A percentile compares a stretch with the other conserved stretches of the same genome.
phyloP scores from a whole-genome alignment of 768 basidiomycete species.

The Panaeolus papilionaceus region DNA sequence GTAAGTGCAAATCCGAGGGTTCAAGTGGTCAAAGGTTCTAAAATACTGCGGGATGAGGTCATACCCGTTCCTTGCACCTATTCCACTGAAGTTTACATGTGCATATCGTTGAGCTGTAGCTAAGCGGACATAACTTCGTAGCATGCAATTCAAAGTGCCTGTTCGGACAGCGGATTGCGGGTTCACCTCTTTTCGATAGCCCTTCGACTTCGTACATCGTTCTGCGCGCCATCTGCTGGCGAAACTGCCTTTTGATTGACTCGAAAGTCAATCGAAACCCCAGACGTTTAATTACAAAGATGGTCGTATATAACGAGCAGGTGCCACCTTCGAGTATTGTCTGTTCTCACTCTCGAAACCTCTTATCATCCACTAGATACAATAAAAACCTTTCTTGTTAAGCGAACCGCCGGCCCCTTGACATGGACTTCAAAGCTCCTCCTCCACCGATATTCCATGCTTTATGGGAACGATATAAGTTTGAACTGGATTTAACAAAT shows the following conservation, averaged over 20 bases:
- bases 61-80: constrained; percentile 5
- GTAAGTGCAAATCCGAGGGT: constrained; percentile 14
- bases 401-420: constrained; percentile 6
- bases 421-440: background rate
- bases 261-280: constrained; percentile 14
- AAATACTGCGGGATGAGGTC: constrained; percentile 12
- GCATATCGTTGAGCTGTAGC: constrained; percentile 12
- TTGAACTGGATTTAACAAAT: constrained; percentile 3
- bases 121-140: constrained; percentile 14
- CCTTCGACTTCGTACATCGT: constrained; percentile 13
- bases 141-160: constrained; percentile 10
- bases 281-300: constrained; percentile 7
- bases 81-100: constrained; percentile 14
- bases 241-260: constrained; percentile 11
- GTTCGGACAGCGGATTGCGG: constrained; percentile 7
- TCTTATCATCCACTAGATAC: background rate
- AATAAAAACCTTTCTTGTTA: background rate
- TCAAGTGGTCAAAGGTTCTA: constrained; percentile 7
- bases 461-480: constrained; percentile 2
- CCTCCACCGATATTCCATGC: constrained; percentile 11
- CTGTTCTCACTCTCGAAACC: constrained; percentile 8
- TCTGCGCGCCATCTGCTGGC: constrained; percentile 2
- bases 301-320: constrained; percentile 7
- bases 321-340: background rate
- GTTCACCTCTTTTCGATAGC: constrained; percentile 9